Evolutionary conservation across 352 stramenopile species (phyloP).

Genomic region (Phytopythium vexans): DNA sequence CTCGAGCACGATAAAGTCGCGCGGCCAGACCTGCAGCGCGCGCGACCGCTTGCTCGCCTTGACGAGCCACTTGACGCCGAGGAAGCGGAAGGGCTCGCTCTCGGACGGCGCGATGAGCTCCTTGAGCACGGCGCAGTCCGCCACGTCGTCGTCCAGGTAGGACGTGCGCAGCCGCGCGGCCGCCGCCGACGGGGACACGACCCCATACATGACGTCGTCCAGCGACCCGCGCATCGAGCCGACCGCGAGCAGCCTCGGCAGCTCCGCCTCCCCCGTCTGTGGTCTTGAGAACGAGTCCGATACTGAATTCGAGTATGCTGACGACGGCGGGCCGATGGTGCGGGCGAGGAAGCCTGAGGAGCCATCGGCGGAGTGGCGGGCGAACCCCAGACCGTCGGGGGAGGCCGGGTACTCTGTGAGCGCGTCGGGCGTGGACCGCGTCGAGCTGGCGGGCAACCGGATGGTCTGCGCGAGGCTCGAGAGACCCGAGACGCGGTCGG

Average conservation of each 20-base stretch:
- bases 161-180: constrained; percentile 35
- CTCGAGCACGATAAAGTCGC: constrained; percentile 33
- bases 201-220: constrained; percentile 57
- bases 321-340: too few relatives aligned
- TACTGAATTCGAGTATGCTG: too few relatives aligned
- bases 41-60: constrained; percentile 16
- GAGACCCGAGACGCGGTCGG: too few relatives aligned
- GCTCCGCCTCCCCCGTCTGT: neutral
- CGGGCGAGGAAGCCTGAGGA: too few relatives aligned
- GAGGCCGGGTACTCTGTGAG: too few relatives aligned
- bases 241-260: constrained; percentile 24
- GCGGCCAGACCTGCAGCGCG: constrained; percentile 21
- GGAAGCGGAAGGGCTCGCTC: constrained; percentile 42
- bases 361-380: too few relatives aligned
- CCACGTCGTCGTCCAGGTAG: constrained; percentile 33
- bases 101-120: constrained; percentile 30
- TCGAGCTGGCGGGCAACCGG: too few relatives aligned
- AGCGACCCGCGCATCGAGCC: constrained; percentile 28
- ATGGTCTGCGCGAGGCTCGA: too few relatives aligned
- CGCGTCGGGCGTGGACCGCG: too few relatives aligned
- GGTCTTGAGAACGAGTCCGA: too few relatives aligned
- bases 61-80: constrained; percentile 53
- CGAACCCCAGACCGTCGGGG: too few relatives aligned
- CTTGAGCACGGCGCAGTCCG: constrained; percentile 39
- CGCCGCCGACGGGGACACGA: constrained; percentile 28